Evolutionary conservation across 2,329 filamentous ascomycete genomes (phyloP).

Genomic region (Microdochium bolleyi): DNA sequence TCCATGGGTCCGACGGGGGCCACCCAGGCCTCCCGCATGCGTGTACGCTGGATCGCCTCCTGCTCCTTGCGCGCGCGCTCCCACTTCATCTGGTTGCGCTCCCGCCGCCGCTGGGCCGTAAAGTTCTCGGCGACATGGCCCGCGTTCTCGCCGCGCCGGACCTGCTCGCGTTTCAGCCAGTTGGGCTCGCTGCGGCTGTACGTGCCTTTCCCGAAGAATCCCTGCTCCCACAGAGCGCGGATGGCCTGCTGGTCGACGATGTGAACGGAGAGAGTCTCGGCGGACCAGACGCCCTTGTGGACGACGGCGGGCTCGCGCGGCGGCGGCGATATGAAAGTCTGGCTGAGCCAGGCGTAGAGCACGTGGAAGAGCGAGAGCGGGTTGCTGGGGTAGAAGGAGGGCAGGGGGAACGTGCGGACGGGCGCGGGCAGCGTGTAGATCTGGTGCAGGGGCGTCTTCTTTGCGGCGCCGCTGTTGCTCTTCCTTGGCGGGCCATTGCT

Average conservation of each 20-base stretch:
- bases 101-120: conserved; percentile 68
- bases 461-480: background rate
- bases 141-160: conserved; percentile 55
- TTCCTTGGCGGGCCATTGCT: background rate
- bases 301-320: conserved; percentile 54
- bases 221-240: conserved; percentile 85
- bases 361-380: conserved; percentile 81
- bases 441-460: conserved; percentile 44
- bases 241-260: conserved; percentile 70
- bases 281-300: conserved; percentile 73
- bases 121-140: conserved; percentile 72
- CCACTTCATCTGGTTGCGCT: conserved; percentile 79
- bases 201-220: conserved; percentile 93
- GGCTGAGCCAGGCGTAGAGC: conserved; percentile 67
- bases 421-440: conserved; percentile 80
- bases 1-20: conserved; percentile 37
- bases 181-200: conserved; percentile 91
- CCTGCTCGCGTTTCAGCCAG: conserved; percentile 80
- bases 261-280: conserved; percentile 74
- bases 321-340: conserved; percentile 61
- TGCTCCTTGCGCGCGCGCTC: conserved; percentile 84
- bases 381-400: conserved; percentile 84
- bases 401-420: conserved; percentile 74
- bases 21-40: conserved; percentile 34
- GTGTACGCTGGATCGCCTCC: conserved; percentile 70